Evolutionary conservation across 1,139 yeast genomes (phyloP).

Genomic region (Yamadazyma friedrichii): DNA sequence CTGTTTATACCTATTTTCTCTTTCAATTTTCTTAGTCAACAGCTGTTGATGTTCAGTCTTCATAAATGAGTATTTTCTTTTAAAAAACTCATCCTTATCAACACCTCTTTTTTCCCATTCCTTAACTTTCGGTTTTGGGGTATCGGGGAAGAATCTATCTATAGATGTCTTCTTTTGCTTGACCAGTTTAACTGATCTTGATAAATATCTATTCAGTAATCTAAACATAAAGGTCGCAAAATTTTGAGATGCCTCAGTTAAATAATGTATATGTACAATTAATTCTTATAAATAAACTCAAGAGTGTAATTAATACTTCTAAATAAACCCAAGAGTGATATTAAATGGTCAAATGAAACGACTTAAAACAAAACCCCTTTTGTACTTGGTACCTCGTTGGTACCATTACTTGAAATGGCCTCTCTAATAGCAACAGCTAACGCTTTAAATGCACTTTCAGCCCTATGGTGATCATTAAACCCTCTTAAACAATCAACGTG

Average conservation of each 20-base stretch:
- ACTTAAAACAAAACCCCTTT: conserved; percentile 84
- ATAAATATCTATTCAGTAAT: conserved; percentile 3
- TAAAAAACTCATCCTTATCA: conserved; percentile 42
- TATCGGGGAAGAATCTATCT: conserved; percentile 13
- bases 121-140: conserved; percentile 17
- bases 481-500: conserved; percentile 96
- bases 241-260: background rate
- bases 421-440: conserved; percentile 88
- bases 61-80: conserved; percentile 33
- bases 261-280: background rate
- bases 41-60: conserved; percentile 26
- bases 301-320: too few relatives aligned
- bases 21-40: conserved; percentile 35
- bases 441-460: conserved; percentile 96
- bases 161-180: conserved; percentile 6
- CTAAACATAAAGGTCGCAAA: conserved; percentile 2
- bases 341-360: too few relatives aligned
- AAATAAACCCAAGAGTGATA: too few relatives aligned
- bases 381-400: conserved; percentile 90
- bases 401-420: conserved; percentile 80
- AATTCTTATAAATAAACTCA: background rate
- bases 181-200: conserved; percentile 16
- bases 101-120: conserved; percentile 41
- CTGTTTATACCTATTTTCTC: conserved; percentile 31
- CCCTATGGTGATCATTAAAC: conserved; percentile 91